Conservation (phyloP, 2,329 filamentous ascomycete species). For the Sporothrix pseudoabietina region DNA sequence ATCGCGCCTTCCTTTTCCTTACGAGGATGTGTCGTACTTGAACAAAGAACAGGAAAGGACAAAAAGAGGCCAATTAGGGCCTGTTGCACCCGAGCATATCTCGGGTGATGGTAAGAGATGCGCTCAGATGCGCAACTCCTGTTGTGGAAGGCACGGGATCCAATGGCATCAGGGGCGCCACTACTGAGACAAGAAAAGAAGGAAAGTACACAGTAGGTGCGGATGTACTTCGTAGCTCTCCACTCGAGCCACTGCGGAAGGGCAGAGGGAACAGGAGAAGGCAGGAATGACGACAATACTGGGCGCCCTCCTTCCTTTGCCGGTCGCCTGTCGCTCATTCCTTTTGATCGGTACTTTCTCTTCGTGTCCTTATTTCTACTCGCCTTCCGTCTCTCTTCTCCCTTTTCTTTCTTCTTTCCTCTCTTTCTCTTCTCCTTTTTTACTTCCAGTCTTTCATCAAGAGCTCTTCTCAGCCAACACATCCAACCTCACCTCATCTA, state of each 20-base stretch:
- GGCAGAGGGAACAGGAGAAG: neutral
- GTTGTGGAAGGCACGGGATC: slow-evolving; percentile 18
- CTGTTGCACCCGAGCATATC: neutral
- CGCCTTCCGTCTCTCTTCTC: neutral
- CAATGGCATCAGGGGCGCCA: neutral
- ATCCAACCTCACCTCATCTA: slow-evolving; percentile 16
- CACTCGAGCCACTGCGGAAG: neutral
- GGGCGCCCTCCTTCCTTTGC: neutral
- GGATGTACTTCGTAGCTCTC: slow-evolving; percentile 3
- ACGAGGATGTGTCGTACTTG: neutral
- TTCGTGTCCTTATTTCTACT: slow-evolving; percentile 15
- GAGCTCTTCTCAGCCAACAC: neutral
- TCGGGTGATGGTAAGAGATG: neutral
- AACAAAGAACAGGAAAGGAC: slow-evolving; percentile 10
- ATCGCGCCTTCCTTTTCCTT: neutral
- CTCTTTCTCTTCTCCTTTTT: slow-evolving; percentile 1
- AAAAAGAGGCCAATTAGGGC: slow-evolving; percentile 14
- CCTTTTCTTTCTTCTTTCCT: neutral
- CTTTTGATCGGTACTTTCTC: slow-evolving; percentile 6
- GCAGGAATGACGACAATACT: slow-evolving; percentile 22
- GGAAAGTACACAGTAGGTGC: neutral
- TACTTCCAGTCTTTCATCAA: neutral
- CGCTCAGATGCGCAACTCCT: neutral
- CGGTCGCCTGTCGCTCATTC: slow-evolving; percentile 1
- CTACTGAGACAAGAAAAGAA: slow-evolving; percentile 9